Percentiles rank a stretch among this genome's conserved stretches.
Conservation (phyloP, 2,329 filamentous ascomycete genomes). For the Stromatinia cepivora region DNA sequence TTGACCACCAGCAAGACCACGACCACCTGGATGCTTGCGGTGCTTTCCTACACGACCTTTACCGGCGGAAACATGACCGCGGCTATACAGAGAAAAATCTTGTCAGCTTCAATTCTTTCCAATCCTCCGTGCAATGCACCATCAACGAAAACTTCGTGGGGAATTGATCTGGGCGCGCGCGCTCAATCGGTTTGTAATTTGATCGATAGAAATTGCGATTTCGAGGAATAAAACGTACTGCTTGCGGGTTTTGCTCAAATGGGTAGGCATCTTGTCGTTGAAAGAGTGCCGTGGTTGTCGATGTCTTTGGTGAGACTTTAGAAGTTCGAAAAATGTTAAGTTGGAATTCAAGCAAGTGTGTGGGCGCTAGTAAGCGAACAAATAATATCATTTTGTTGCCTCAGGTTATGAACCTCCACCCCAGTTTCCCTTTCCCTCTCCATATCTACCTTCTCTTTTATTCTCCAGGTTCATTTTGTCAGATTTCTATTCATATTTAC, state of each 20-base stretch:
- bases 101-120: slow-evolving; percentile 35
- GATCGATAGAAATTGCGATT: slow-evolving; percentile 16
- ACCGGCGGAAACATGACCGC: slow-evolving; percentile 97
- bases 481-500: background rate
- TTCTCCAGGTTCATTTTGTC: background rate
- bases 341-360: slow-evolving; percentile 7
- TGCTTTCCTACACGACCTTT: slow-evolving; percentile 99
- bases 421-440: background rate
- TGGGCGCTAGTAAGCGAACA: slow-evolving; percentile 22
- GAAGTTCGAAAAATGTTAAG: slow-evolving; percentile 6
- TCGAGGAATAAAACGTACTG: slow-evolving; percentile 55
- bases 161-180: slow-evolving; percentile 13
- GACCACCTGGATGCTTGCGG: slow-evolving; percentile 83
- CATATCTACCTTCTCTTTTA: no score
- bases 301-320: slow-evolving; percentile 18
- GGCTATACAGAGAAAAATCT: slow-evolving; percentile 53
- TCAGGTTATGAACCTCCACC: background rate
- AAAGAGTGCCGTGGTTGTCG: slow-evolving; percentile 35
- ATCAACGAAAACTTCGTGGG: slow-evolving; percentile 9
- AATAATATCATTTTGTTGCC: slow-evolving; percentile 1
- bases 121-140: slow-evolving; percentile 7
- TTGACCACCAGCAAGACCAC: slow-evolving; percentile 96
- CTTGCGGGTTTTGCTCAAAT: slow-evolving; percentile 75
- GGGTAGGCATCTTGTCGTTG: slow-evolving; percentile 67
- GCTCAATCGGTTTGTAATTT: slow-evolving; percentile 18